Percentiles rank a stretch among this genome's conserved stretches.
phyloP scores from a whole-genome alignment of 139 green algal genomes.

The Diplosphaera chodatii region DNA sequence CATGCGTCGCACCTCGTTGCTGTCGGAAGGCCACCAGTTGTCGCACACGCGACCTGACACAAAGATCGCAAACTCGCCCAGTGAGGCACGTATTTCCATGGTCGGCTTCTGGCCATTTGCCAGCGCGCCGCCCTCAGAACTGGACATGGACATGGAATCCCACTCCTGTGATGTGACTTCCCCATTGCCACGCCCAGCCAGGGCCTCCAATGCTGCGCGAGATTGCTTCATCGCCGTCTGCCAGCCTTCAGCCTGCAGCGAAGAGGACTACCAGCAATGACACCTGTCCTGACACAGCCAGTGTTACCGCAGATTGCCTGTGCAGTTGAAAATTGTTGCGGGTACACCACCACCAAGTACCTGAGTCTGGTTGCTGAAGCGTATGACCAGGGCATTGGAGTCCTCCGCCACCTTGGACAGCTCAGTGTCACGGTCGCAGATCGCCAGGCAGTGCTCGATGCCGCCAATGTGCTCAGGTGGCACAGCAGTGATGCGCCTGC shows the following conservation, averaged over 20 bases:
- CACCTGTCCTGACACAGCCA: too few species aligned
- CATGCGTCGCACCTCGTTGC: neutral
- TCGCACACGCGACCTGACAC: conserved; percentile 36
- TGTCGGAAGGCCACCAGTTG: conserved; percentile 40
- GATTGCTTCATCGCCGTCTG: conserved; percentile 12
- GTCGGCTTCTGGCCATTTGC: neutral
- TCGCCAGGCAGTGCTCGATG: conserved; percentile 28
- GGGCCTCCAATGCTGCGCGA: conserved; percentile 19
- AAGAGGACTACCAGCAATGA: neutral
- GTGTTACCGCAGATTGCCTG: too few species aligned
- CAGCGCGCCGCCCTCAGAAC: neutral
- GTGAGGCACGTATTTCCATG: conserved; percentile 31
- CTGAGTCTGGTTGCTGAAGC: conserved; percentile 18
- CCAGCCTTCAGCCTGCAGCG: conserved; percentile 22
- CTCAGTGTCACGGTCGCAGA: conserved; percentile 10
- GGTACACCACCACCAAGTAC: neutral
- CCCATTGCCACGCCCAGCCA: conserved; percentile 9
- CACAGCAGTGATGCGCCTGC: conserved; percentile 10
- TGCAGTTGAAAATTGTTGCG: too few species aligned
- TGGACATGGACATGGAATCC: conserved; percentile 11
- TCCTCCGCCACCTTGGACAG: conserved; percentile 12
- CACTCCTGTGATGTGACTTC: conserved; percentile 4
- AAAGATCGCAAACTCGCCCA: conserved; percentile 54
- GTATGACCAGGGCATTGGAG: conserved; percentile 20
- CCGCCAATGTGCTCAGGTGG: conserved; percentile 23